Conservation (phyloP, 495 filamentous ascomycete genomes). For the Durotheca rogersii region DNA sequence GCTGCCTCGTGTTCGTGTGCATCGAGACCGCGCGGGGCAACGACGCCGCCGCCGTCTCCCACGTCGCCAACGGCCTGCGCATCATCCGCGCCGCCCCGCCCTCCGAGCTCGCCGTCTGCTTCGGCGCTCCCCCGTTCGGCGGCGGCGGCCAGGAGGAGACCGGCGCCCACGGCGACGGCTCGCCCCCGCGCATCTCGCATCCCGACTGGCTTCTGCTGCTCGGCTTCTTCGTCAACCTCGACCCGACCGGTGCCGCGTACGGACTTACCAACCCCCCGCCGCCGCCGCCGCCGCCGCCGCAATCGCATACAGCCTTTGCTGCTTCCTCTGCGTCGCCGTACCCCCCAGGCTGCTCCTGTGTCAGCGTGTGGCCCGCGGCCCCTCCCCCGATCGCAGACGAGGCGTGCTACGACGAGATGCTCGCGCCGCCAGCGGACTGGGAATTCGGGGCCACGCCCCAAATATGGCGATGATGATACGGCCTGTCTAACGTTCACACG, state of each 20-base stretch:
- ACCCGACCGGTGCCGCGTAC: conserved; percentile 24
- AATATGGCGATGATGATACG: too few relatives aligned
- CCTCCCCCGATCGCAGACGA: too few relatives aligned
- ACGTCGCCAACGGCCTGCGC: conserved; percentile 43
- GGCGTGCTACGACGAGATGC: too few relatives aligned
- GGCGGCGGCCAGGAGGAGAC: neutral
- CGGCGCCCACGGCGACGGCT: neutral
- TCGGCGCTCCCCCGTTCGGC: too few relatives aligned
- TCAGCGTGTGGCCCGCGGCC: too few relatives aligned
- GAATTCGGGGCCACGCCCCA: too few relatives aligned
- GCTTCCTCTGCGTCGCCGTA: too few relatives aligned
- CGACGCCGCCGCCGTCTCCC: conserved; percentile 35
- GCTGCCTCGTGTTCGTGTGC: conserved; percentile 43
- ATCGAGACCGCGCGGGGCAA: conserved; percentile 41
- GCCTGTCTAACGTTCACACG: too few relatives aligned
- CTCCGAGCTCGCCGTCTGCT: conserved; percentile 19
- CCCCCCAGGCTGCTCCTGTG: too few relatives aligned
- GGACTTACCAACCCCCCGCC: conserved; percentile 7
- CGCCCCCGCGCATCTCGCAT: conserved; percentile 13
- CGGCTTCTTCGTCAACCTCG: conserved; percentile 39
- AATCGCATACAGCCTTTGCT: too few relatives aligned
- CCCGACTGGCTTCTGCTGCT: conserved; percentile 39
- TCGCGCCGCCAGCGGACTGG: too few relatives aligned
- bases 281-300: neutral
- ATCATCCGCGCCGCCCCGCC: conserved; percentile 38